phyloP scores from a whole-genome alignment of 2,329 filamentous ascomycete genomes.

The Claviceps spartinae region DNA sequence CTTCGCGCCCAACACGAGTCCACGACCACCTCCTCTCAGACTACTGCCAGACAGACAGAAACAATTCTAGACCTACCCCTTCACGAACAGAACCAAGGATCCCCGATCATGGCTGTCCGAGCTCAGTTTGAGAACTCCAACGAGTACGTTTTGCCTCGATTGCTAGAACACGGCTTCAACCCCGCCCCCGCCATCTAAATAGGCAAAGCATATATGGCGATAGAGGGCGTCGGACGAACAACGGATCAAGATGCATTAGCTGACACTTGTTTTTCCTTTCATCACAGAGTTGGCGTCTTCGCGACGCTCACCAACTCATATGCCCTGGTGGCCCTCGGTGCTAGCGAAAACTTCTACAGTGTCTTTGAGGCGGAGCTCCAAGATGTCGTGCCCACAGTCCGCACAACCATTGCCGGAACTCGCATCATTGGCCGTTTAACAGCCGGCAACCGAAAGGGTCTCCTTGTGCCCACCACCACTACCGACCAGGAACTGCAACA shows the following conservation, averaged over 20 bases:
- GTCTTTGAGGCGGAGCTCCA: constrained; percentile 96
- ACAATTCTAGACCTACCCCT: background rate
- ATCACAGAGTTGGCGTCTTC: constrained; percentile 80
- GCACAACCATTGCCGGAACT: constrained; percentile 91
- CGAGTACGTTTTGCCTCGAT: constrained; percentile 49
- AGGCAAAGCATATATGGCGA: background rate
- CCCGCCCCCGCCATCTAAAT: constrained; percentile 13
- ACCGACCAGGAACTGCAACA: constrained; percentile 98
- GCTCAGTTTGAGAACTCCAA: constrained; percentile 83
- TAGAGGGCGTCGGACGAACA: background rate
- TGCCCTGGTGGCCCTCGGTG: constrained; percentile 84
- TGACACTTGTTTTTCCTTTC: background rate
- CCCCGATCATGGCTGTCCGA: constrained; percentile 47
- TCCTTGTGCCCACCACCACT: constrained; percentile 88
- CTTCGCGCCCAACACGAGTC: background rate
- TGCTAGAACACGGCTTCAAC: constrained; percentile 5
- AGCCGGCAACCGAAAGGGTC: constrained; percentile 89
- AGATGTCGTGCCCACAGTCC: constrained; percentile 93
- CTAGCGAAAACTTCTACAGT: constrained; percentile 98
- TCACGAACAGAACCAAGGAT: background rate
- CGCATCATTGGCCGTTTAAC: constrained; percentile 93
- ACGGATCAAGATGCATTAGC: background rate
- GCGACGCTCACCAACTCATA: constrained; percentile 94
- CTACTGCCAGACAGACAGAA: background rate
- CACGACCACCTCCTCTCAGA: background rate